Evolutionary conservation across 352 stramenopile species (phyloP).

Genomic region (Phytopythium delawarense): DNA sequence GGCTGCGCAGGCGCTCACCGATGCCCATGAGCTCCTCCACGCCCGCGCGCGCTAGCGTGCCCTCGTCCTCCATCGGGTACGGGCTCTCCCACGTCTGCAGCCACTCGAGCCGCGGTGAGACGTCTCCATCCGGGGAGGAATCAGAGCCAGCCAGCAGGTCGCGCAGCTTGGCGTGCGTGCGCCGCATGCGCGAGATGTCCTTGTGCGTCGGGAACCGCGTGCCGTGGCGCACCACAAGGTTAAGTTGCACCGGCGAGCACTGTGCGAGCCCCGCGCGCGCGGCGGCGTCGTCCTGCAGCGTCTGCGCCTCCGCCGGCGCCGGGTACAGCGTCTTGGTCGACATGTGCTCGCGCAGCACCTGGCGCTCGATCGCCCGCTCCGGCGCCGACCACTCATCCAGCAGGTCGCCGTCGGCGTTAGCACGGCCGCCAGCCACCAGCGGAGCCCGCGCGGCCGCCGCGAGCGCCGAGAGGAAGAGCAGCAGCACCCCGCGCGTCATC

Average conservation of each 20-base stretch:
- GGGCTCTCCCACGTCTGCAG: constrained; percentile 44
- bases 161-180: constrained; percentile 37
- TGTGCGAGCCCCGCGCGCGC: background rate
- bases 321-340: constrained; percentile 80
- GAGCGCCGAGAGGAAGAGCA: background rate
- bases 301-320: constrained; percentile 10
- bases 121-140: background rate
- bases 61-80: constrained; percentile 34
- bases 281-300: constrained; percentile 3
- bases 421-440: background rate
- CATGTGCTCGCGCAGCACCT: constrained; percentile 55
- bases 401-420: background rate
- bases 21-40: constrained; percentile 58
- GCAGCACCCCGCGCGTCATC: background rate
- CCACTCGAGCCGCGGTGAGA: constrained; percentile 15
- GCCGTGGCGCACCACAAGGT: constrained; percentile 75
- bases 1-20: constrained; percentile 43
- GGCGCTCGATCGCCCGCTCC: constrained; percentile 10
- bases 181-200: constrained; percentile 56
- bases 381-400: background rate
- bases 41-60: constrained; percentile 53
- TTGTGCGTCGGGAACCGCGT: constrained; percentile 79
- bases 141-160: background rate
- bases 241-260: constrained; percentile 63
- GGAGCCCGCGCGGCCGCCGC: background rate